Conservation (phyloP, 768 basidiomycete species). For the Pleurotus citrinopileatus region DNA sequence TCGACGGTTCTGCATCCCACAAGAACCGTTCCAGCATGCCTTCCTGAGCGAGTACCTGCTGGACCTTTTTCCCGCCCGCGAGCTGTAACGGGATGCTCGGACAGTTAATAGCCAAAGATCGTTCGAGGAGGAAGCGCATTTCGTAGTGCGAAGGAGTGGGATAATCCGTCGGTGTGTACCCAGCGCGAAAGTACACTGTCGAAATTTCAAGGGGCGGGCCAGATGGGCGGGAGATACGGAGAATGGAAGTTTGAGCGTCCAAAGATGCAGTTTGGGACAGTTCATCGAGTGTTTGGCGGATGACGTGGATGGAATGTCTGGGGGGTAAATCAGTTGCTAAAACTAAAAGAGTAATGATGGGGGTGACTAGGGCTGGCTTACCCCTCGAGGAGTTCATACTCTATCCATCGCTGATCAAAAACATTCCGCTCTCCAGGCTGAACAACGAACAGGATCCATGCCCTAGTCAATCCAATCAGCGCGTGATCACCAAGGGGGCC, state of each 20-base stretch:
- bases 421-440: conserved; percentile 89
- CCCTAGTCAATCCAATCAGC: conserved; percentile 22
- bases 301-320: conserved; percentile 72
- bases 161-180: conserved; percentile 84
- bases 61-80: conserved; percentile 96
- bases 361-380: too few relatives aligned
- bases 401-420: conserved; percentile 88
- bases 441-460: conserved; percentile 80
- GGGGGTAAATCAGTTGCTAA: conserved; percentile 23
- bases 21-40: conserved; percentile 78
- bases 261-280: conserved; percentile 59
- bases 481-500: background rate
- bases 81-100: conserved; percentile 88
- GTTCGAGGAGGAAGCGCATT: conserved; percentile 77
- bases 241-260: conserved; percentile 38
- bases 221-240: conserved; percentile 37
- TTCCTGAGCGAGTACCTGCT: conserved; percentile 77
- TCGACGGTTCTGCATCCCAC: conserved; percentile 29
- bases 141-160: conserved; percentile 60
- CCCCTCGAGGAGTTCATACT: conserved; percentile 84
- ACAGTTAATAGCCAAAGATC: conserved; percentile 87
- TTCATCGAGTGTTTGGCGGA: conserved; percentile 75
- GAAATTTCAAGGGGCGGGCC: conserved; percentile 61
- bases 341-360: too few relatives aligned
- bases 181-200: conserved; percentile 87